Evolutionary conservation across 1,284 basidiomycete genomes (phyloP), one percentile per base, ranked within the genome.

Genomic region (Ceratobasidium sp.): DNA sequence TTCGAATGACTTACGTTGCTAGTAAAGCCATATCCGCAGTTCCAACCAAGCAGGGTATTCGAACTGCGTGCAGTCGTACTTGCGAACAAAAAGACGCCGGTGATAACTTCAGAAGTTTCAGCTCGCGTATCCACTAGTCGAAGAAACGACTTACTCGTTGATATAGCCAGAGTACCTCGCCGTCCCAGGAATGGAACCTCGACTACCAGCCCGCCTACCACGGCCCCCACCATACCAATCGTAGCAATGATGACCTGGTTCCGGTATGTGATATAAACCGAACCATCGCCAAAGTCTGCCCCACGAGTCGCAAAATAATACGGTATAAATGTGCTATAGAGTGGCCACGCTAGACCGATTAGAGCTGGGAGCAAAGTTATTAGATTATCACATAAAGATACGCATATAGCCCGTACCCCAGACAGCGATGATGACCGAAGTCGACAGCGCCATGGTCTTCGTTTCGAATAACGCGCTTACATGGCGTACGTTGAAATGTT

Each of bases 331-430:
- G 88, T 89, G 84, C 92, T 91, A 84, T 91, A 93, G 87, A 94
- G 84, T 39, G 93, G 91, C 83, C 92, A 94, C 1, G 92, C 92
- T 10, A 94, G 89, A 5, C 93, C 93, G 78, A 94, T 94, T 49
- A 94, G 85, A 1, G 89, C 92, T 93, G 75, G 49, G 15, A 13
- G 46, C 53, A 26, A 77, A 15, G 28, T 46, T 51, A 10, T 23
- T 28, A 40, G 20, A 49, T 4, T 78, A 4, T 33, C 33, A 33
- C 33, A 33, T 33, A 33, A 33, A 4, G 4, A 4, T 33, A 33
- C 33, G 33, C 33, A 33, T 33, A 33, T 33, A 33, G 4, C 23
- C 39, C 86, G 78, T 79, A 89, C 90, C 91, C 91, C 92, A 94
- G 5, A 93, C 81, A 40, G 88, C 80, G 60, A 93, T 89, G 79